phyloP scores from a whole-genome alignment of 305 asterid species.

The Solanum hybrid region DNA sequence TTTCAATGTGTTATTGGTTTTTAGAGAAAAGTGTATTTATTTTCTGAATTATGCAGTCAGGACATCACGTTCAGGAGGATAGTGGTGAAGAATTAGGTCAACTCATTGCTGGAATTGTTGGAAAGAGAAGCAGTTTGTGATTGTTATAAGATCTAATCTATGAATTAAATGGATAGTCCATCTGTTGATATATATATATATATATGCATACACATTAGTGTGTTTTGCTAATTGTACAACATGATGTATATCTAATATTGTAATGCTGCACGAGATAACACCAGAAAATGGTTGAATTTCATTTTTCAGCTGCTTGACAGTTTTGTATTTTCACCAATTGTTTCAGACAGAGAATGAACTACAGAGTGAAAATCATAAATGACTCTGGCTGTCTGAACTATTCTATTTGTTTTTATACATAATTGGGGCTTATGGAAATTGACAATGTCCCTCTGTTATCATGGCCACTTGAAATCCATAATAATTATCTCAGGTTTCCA shows the following conservation, averaged over 20 bases:
- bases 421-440: background rate
- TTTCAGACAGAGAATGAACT: background rate
- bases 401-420: background rate
- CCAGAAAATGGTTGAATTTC: background rate
- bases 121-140: conserved; percentile 23
- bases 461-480: background rate
- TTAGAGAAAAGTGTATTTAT: background rate
- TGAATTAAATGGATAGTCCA: background rate
- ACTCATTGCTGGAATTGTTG: conserved; percentile 47
- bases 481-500: background rate
- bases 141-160: background rate
- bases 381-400: background rate
- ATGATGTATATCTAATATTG: background rate
- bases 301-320: background rate
- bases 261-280: background rate
- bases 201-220: background rate
- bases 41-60: conserved; percentile 44
- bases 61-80: conserved; percentile 97
- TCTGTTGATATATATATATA: background rate
- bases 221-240: background rate
- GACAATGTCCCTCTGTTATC: background rate
- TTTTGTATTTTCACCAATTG: background rate
- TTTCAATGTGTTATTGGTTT: background rate
- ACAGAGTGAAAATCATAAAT: background rate
- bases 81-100: conserved; percentile 77